Evolutionary conservation across 1,139 yeast species (phyloP), one percentile per base, ranked within the genome.

Genomic region (Yamadazyma triangularis): DNA sequence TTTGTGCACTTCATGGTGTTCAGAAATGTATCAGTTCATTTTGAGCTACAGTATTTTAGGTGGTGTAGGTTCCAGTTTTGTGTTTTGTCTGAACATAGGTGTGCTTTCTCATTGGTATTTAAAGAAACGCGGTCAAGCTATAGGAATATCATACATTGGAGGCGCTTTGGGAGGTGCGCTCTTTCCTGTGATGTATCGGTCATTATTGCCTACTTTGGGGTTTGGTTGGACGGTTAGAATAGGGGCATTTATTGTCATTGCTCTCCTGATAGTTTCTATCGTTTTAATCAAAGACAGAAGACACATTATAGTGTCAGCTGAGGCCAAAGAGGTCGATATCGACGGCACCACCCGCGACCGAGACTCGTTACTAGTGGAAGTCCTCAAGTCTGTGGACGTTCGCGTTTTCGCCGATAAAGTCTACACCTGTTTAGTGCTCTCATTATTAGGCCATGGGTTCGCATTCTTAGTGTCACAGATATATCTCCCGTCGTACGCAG

Each of bases 81-180:
- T 77, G 7, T 73, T 77, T 60, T 70, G 77, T 6, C 81, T 84
- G 0, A 56, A 73, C 22, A 62, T 80, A 10, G 76, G 84, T 1
- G 73, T 70, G 1, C 57, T 79, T 19, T 72, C 83, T 11, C 86
- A 79, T 45, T 79, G 80, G 77, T 81, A 77, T 45, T 59, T 66
- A 44, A 61, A 52, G 29, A 69, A 63, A 37, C 56, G 86, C 34
- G 85, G 77, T 0, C 53, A 68, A 28, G 83, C 82, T 1, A 54
- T 73, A 22, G 78, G 81, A 0, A 41, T 75, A 2, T 77, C 78
- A 2, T 75, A 80, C 3, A 59, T 73, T 14, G 86, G 86, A 3
- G 84, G 83, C 1, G 71, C 79, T 6, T 51, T 77, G 4, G 87
- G 87, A 2, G 85, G 83, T 3, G 64, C 79, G 1, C 52, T 75